Conservation (phyloP, 768 basidiomycete species). For the Trametes meyenii region DNA sequence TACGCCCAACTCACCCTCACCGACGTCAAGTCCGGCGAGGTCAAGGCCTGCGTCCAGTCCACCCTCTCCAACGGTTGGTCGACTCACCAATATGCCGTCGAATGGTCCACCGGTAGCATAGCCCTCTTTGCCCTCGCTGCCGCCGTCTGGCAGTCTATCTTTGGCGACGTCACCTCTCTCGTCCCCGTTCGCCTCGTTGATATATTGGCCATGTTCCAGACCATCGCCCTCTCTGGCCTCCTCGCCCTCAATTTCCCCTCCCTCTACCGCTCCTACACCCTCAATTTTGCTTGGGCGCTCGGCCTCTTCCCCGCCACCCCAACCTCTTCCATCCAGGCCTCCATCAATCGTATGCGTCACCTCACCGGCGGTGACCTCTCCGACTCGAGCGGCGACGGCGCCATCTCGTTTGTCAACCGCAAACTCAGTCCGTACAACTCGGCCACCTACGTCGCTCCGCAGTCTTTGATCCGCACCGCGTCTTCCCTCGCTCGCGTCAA, state of each 20-base stretch:
- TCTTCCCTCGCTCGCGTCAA: slow-evolving; percentile 26
- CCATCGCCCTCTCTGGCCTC: slow-evolving; percentile 77
- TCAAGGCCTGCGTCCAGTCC: slow-evolving; percentile 89
- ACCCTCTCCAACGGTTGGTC: slow-evolving; percentile 93
- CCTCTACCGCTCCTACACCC: slow-evolving; percentile 76
- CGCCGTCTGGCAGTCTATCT: slow-evolving; percentile 56
- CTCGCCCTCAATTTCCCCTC: slow-evolving; percentile 87
- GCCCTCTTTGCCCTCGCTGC: slow-evolving; percentile 61
- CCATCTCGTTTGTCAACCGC: slow-evolving; percentile 79
- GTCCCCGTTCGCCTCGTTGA: slow-evolving; percentile 81
- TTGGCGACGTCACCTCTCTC: slow-evolving; percentile 58
- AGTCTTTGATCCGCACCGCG: slow-evolving; percentile 16
- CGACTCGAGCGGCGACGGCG: slow-evolving; percentile 56
- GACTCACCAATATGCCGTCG: slow-evolving; percentile 69
- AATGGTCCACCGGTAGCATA: slow-evolving; percentile 75
- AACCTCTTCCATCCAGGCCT: slow-evolving; percentile 63
- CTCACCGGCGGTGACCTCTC: slow-evolving; percentile 78
- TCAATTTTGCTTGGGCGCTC: slow-evolving; percentile 90
- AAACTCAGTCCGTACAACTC: slow-evolving; percentile 78
- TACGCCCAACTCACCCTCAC: slow-evolving; percentile 79
- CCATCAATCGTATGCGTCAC: slow-evolving; percentile 83
- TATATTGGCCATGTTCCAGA: slow-evolving; percentile 80
- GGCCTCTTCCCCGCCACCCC: slow-evolving; percentile 65
- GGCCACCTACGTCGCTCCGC: slow-evolving; percentile 12
- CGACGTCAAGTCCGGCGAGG: slow-evolving; percentile 65